Evolutionary conservation across 257 asterid species (phyloP), one percentile per base, ranked within the genome.

Genomic region (Leptodermis oblonga): DNA sequence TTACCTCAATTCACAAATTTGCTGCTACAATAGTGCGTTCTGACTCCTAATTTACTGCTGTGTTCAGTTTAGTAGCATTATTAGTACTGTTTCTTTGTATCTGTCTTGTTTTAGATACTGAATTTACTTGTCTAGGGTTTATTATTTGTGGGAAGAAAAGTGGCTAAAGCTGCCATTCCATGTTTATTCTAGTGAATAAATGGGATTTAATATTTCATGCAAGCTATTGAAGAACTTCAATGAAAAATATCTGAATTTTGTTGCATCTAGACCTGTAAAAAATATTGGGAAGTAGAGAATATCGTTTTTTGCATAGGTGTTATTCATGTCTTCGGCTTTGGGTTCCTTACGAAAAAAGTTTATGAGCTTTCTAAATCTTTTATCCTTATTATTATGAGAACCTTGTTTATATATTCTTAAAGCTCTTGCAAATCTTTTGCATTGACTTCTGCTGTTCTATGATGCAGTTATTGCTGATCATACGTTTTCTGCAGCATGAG

Each of bases 401-500:
- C 73, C 49, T 65, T 76, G 74, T 54, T 18, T 63, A 11, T 9
- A 60, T 55, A 22, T 58, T 69, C 54, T 70, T 62, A 11, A 26
- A 33, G 14, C 55, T 26, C 18, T 56, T 42, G 45, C 39, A n/a
- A 61, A 37, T 64, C 33, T 36, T 72, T 36, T 72, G 80, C 45
- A 62, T 70, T 70, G 80, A 66, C 78, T 81, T 48, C 75, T 52
- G 60, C 71, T 75, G 73, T 72, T 67, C 53, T 72, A 45, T 79
- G 79, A 71, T 71, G 73, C 88, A 93, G 99, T 82, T 88, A 69
- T 71, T 94, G 56, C 71, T 91, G 83, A 89, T 94, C 77, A 89
- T 92, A 52, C 96, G 97, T 62, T 94, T 89, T 80, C 86, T 94
- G 83, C 99, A 94, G 90, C 97, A 94, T 76, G 97, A 89, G 81